phyloP scores from a whole-genome alignment of 208 protist species.

The Leishmania tarentolae region DNA sequence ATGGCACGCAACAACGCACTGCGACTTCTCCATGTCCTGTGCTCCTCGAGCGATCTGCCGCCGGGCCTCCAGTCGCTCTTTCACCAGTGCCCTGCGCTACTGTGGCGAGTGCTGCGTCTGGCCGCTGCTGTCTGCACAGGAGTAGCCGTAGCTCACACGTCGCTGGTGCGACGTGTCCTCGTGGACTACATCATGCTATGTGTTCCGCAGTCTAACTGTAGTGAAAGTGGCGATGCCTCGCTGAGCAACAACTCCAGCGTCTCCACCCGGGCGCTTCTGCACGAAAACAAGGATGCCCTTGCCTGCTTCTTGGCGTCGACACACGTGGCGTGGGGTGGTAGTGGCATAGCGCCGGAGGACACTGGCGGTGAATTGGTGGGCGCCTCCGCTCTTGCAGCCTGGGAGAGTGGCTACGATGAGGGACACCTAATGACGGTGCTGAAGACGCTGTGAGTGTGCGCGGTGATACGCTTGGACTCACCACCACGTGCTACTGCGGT shows the following conservation, averaged over 20 bases:
- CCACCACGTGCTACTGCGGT: background rate
- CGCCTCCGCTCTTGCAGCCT: background rate
- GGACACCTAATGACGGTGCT: background rate
- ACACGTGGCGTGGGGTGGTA: background rate
- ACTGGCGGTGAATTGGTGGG: background rate
- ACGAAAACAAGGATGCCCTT: slow-evolving; percentile 43
- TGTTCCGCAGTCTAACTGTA: background rate
- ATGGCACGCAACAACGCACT: slow-evolving; percentile 29
- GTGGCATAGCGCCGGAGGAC: background rate
- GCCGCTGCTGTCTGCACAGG: slow-evolving; percentile 20
- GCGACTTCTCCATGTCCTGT: slow-evolving; percentile 29
- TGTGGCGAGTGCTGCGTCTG: slow-evolving; percentile 54
- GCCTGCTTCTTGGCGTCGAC: slow-evolving; percentile 35
- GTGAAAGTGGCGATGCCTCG: background rate
- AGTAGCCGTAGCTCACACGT: slow-evolving; percentile 8
- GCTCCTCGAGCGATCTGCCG: slow-evolving; percentile 20
- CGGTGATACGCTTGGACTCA: background rate
- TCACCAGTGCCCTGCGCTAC: slow-evolving; percentile 55
- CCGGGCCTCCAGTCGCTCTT: slow-evolving; percentile 35
- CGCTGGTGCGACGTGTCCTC: slow-evolving; percentile 25
- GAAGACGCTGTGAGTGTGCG: background rate
- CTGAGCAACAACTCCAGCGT: background rate
- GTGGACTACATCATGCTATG: slow-evolving; percentile 30
- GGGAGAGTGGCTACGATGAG: slow-evolving; percentile 6
- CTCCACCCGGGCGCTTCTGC: slow-evolving; percentile 14